Percentiles rank a stretch among this genome's conserved stretches.
phyloP scores from a whole-genome alignment of 2,329 filamentous ascomycete genomes.

The Teratosphaeria pseudoeucalypti region DNA sequence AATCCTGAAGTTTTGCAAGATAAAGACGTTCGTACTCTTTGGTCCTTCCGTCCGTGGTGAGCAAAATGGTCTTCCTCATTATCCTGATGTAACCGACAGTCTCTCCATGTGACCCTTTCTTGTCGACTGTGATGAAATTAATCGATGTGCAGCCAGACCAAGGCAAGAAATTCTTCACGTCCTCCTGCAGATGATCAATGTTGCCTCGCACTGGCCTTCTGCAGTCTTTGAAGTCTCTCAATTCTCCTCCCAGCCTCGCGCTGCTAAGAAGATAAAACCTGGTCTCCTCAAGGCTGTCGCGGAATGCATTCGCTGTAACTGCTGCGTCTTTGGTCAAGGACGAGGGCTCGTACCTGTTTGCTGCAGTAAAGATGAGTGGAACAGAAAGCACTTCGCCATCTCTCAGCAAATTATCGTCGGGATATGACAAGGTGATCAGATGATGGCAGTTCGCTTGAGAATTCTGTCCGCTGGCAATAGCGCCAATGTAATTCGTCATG shows the following conservation, averaged over 20 bases:
- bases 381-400: background rate
- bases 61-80: background rate
- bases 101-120: background rate
- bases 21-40: background rate
- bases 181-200: background rate
- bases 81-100: background rate
- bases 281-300: background rate
- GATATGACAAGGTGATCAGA: background rate
- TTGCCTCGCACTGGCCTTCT: background rate
- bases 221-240: background rate
- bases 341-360: background rate
- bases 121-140: background rate
- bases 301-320: background rate
- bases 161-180: background rate
- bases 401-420: background rate
- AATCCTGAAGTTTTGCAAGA: background rate
- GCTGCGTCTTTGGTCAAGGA: background rate
- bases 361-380: background rate
- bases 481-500: background rate
- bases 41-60: background rate
- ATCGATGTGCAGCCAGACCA: background rate
- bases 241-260: background rate
- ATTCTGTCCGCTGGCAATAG: background rate
- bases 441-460: background rate
- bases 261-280: background rate